These are phyloP conservation scores for Cicer bijugum DNA, from an alignment of 306 rosid species.

Conservation along the genomic window DNA sequence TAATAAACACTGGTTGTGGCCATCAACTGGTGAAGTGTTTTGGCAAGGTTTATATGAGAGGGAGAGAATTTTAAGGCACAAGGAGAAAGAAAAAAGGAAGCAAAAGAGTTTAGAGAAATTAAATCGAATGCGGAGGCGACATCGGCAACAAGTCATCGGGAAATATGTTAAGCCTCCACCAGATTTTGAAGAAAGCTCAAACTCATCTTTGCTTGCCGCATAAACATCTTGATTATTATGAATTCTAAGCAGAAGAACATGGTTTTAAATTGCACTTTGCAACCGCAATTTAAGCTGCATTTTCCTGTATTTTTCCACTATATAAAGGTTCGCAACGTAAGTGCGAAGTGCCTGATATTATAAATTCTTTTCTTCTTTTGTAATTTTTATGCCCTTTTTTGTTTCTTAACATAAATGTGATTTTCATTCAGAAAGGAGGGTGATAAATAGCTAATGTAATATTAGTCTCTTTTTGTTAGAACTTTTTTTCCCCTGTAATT, in stretches of 20 bases:
- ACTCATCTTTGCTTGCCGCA: constrained; percentile 52
- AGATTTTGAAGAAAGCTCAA: constrained; percentile 55
- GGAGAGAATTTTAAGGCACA: constrained; percentile 69
- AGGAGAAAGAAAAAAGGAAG: constrained; percentile 80
- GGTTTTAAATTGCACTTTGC: no score
- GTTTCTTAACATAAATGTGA: constrained; percentile 36
- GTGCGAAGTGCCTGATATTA: not conserved
- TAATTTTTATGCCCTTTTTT: constrained; percentile 34
- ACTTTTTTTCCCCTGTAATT: constrained; percentile 37
- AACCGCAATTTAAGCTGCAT: no score
- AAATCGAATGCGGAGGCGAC: constrained; percentile 71
- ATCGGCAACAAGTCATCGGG: constrained; percentile 83
- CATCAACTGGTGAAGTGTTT: constrained; percentile 87
- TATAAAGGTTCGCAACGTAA: no score
- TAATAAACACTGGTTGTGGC: constrained; percentile 84
- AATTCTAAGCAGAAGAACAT: not conserved
- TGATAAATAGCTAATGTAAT: constrained; percentile 52
- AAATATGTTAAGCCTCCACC: constrained; percentile 90
- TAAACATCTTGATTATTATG: not conserved
- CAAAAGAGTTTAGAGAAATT: constrained; percentile 75
- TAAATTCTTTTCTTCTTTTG: constrained; percentile 48
- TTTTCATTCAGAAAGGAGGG: constrained; percentile 49
- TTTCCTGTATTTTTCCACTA: no score
- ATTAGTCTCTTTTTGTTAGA: not conserved
- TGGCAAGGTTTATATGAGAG: constrained; percentile 88